Evolutionary conservation across 208 protist species (phyloP).

Genomic region (Naegleria lovaniensis): DNA sequence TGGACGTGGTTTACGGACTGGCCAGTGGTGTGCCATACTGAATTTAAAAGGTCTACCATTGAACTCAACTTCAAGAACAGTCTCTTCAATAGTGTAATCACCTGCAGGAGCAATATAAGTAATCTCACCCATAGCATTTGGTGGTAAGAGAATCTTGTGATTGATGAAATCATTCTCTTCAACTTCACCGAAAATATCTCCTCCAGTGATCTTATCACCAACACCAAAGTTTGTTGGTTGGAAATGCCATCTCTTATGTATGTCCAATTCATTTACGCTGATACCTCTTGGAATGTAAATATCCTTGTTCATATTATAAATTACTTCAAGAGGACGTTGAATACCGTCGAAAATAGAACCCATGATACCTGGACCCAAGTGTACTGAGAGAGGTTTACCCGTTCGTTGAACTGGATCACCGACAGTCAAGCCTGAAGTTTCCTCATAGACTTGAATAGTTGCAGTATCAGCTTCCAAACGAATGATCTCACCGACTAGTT

Average conservation of each 20-base stretch:
- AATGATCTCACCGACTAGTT: slow-evolving; percentile 99
- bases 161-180: slow-evolving; percentile 93
- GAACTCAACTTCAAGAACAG: slow-evolving; percentile 71
- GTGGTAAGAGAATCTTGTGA: slow-evolving; percentile 94
- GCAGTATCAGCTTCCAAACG: slow-evolving; percentile 96
- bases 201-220: slow-evolving; percentile 91
- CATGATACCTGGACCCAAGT: slow-evolving; percentile 99
- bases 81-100: slow-evolving; percentile 85
- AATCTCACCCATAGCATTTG: slow-evolving; percentile 76
- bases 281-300: slow-evolving; percentile 99
- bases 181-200: slow-evolving; percentile 93
- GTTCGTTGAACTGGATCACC: slow-evolving; percentile 98
- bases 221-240: slow-evolving; percentile 72
- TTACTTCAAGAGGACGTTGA: slow-evolving; percentile 97
- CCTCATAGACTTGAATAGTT: slow-evolving; percentile 99
- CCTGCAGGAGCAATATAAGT: slow-evolving; percentile 80
- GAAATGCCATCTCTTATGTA: slow-evolving; percentile 89
- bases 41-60: slow-evolving; percentile 73
- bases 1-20: slow-evolving; percentile 87
- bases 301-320: slow-evolving; percentile 75
- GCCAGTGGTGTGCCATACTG: slow-evolving; percentile 93
- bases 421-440: slow-evolving; percentile 98
- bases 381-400: slow-evolving; percentile 96
- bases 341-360: slow-evolving; percentile 99
- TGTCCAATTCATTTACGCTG: slow-evolving; percentile 84